Percentiles rank a stretch among this genome's conserved stretches.
These are phyloP conservation scores for Symbiodinium natans DNA, from an alignment of 73 alveolate genomes.

Conservation along the genomic window DNA sequence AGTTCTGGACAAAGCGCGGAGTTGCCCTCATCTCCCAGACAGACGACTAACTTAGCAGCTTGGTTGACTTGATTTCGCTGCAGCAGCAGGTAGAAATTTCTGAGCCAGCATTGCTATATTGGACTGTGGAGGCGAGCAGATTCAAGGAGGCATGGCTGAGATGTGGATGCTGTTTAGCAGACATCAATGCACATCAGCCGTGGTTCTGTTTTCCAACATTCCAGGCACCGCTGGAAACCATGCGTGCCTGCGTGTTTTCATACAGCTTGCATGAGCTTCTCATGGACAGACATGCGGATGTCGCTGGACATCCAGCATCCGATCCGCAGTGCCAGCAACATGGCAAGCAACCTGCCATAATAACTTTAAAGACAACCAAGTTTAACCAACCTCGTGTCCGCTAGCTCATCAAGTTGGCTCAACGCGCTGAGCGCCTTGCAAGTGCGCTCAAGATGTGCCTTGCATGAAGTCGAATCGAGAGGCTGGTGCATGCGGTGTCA, in stretches of 20 bases:
- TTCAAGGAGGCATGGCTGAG: neutral
- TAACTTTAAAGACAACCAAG: neutral
- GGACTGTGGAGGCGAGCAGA: neutral
- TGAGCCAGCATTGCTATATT: neutral
- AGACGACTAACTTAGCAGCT: slow-evolving; percentile 96
- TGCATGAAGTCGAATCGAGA: neutral
- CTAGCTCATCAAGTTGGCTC: slow-evolving; percentile 8
- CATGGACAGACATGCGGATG: neutral
- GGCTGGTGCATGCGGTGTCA: slow-evolving; percentile 12
- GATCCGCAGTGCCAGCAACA: neutral
- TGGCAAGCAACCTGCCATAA: no score
- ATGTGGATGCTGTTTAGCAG: neutral
- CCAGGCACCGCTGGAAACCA: slow-evolving; percentile 86
- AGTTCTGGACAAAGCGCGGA: slow-evolving; percentile 99
- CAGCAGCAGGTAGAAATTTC: neutral
- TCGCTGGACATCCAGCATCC: neutral
- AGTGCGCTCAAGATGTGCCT: slow-evolving; percentile 54
- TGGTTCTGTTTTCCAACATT: slow-evolving; percentile 8
- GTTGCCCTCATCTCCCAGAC: slow-evolving; percentile 99
- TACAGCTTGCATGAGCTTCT: slow-evolving; percentile 6
- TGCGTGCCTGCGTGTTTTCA: slow-evolving; percentile 50
- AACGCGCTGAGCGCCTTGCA: slow-evolving; percentile 14
- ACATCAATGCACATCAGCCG: neutral
- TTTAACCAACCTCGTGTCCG: neutral
- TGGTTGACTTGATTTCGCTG: neutral